Conservation (phyloP, 2,329 filamentous ascomycete species). For the Colletotrichum chlorophyti region DNA sequence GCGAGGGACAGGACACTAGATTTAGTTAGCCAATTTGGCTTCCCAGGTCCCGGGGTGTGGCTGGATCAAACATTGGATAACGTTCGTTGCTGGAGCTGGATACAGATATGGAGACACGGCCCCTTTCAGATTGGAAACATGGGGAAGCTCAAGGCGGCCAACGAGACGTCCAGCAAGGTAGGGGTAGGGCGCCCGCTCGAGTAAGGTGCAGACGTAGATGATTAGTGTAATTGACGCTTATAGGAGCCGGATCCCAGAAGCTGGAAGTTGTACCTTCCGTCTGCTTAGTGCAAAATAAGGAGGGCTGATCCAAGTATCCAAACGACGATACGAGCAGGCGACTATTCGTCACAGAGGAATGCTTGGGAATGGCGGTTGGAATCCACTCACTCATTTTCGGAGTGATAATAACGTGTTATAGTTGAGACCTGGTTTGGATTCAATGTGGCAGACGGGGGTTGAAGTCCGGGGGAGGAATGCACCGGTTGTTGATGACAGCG, state of each 20-base stretch:
- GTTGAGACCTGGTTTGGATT: slow-evolving; percentile 10
- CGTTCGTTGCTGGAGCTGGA: slow-evolving; percentile 13
- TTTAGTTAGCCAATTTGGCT: slow-evolving; percentile 27
- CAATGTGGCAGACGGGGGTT: not conserved
- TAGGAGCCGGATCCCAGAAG: not conserved
- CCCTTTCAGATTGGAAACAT: slow-evolving; percentile 20
- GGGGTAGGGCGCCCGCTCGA: too few species aligned
- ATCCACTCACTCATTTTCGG: too few species aligned
- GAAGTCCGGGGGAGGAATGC: slow-evolving; percentile 9
- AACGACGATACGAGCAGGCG: too few species aligned
- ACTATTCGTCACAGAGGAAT: too few species aligned
- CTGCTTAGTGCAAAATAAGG: not conserved
- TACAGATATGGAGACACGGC: not conserved
- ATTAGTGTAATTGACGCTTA: too few species aligned
- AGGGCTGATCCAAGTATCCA: not conserved
- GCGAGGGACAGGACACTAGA: slow-evolving; percentile 5
- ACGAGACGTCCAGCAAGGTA: too few species aligned
- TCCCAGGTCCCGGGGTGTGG: slow-evolving; percentile 14
- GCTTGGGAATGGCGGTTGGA: too few species aligned
- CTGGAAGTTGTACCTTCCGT: too few species aligned
- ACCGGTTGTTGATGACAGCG: not conserved
- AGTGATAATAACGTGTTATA: slow-evolving; percentile 6
- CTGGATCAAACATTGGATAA: slow-evolving; percentile 18
- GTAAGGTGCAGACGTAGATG: too few species aligned
- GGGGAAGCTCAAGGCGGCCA: not conserved